Conservation (phyloP, 1,284 basidiomycete genomes). For the Ceratobasidium sp. region DNA sequence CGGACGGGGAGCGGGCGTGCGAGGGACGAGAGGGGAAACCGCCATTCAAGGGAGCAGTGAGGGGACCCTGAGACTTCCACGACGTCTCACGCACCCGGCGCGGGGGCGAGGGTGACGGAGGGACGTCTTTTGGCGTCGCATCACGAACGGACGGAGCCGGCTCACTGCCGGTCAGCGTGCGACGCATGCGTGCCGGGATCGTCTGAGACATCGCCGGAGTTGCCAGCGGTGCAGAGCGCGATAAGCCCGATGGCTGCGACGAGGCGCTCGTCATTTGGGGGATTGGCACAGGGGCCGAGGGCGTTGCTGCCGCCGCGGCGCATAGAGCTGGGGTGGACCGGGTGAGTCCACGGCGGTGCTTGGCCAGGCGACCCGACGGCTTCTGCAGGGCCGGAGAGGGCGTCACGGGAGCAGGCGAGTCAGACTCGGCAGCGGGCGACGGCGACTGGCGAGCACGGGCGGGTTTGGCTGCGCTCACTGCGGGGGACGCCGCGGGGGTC, state of each 20-base stretch:
- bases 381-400: conserved; percentile 9
- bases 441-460: conserved; percentile 27
- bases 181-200: conserved; percentile 42
- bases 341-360: conserved; percentile 32
- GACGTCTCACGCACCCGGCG: conserved; percentile 36
- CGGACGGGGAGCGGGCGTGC: conserved; percentile 27
- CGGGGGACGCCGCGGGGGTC: conserved; percentile 14
- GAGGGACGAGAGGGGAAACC: conserved; percentile 5
- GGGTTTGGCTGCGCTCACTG: conserved; percentile 6
- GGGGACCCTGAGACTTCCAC: conserved; percentile 11
- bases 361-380: conserved; percentile 28
- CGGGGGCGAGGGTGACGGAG: conserved; percentile 35
- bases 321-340: conserved; percentile 12
- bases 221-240: conserved; percentile 31
- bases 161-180: conserved; percentile 29
- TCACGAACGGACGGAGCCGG: conserved; percentile 9
- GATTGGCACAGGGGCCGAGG: conserved; percentile 27
- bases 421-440: conserved; percentile 26
- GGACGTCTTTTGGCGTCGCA: conserved; percentile 15
- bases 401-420: background rate
- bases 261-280: conserved; percentile 7
- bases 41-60: conserved; percentile 35
- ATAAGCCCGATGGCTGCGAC: conserved; percentile 22
- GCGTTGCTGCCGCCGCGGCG: background rate
- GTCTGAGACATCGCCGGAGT: conserved; percentile 39